These are phyloP conservation scores for Plantago elongata DNA, from an alignment of 257 asterid species.

Conservation along the genomic window DNA sequence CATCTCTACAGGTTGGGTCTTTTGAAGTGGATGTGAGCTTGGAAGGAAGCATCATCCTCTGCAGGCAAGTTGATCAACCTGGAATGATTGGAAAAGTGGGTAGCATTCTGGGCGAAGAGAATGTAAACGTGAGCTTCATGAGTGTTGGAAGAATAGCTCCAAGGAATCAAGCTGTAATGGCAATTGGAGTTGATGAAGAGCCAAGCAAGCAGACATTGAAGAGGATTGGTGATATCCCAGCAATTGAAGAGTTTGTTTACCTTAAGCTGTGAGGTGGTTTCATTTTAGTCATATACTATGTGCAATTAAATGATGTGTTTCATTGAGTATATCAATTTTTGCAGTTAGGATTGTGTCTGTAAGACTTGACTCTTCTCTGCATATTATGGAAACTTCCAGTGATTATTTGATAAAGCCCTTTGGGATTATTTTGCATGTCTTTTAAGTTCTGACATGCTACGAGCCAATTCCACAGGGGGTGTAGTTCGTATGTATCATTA, in stretches of 20 bases:
- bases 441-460: too few relatives aligned
- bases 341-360: too few relatives aligned
- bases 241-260: conserved; percentile 83
- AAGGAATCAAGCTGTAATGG: conserved; percentile 90
- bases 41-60: conserved; percentile 78
- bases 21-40: conserved; percentile 77
- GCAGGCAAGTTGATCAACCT: conserved; percentile 92
- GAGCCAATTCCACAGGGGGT: too few relatives aligned
- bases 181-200: conserved; percentile 93
- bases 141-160: conserved; percentile 81
- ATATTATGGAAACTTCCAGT: too few relatives aligned
- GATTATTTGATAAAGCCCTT: too few relatives aligned
- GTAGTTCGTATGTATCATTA: too few relatives aligned
- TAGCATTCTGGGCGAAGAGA: conserved; percentile 66
- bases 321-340: too few relatives aligned
- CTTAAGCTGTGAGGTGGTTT: conserved; percentile 45
- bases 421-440: too few relatives aligned
- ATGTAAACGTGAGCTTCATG: conserved; percentile 95
- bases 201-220: conserved; percentile 73
- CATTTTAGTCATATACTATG: too few relatives aligned
- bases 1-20: conserved; percentile 33
- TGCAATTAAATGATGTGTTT: too few relatives aligned
- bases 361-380: too few relatives aligned
- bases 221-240: conserved; percentile 78
- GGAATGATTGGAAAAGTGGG: conserved; percentile 97